A percentile compares a stretch with the other conserved stretches of the same genome.
Conservation (phyloP, 495 filamentous ascomycete genomes). For the Acidiella bohemica region DNA sequence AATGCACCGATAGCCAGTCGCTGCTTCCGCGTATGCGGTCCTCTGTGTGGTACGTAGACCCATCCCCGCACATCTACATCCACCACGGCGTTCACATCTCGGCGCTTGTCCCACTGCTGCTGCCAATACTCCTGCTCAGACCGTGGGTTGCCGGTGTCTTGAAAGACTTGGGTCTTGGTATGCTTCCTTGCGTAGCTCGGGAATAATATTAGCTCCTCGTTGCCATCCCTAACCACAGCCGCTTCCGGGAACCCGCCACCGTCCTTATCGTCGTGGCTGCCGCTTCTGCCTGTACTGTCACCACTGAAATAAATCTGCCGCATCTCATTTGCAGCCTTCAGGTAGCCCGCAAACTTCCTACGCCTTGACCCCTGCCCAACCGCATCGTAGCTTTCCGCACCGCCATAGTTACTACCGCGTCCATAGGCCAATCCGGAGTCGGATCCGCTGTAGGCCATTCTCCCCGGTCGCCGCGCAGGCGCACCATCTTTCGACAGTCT, state of each 20-base stretch:
- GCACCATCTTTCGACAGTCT: constrained; percentile 25
- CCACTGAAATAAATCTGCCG: constrained; percentile 64
- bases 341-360: constrained; percentile 69
- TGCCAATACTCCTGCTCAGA: constrained; percentile 45
- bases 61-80: constrained; percentile 92
- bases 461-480: constrained; percentile 17
- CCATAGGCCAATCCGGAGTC: constrained; percentile 5
- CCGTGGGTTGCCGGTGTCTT: neutral
- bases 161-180: constrained; percentile 31
- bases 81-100: constrained; percentile 69
- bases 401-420: too few relatives aligned
- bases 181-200: constrained; percentile 76
- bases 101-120: constrained; percentile 52
- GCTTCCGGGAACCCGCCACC: constrained; percentile 71
- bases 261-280: constrained; percentile 31
- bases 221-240: constrained; percentile 58
- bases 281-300: constrained; percentile 35
- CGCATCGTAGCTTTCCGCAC: constrained; percentile 4
- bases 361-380: constrained; percentile 55
- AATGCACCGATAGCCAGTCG: constrained; percentile 73
- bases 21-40: constrained; percentile 79
- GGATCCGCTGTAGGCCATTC: constrained; percentile 29
- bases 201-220: constrained; percentile 89
- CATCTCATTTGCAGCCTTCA: constrained; percentile 82
- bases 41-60: constrained; percentile 74